Base-by-base conservation (phyloP, 768 basidiomycete genomes). In the Leccinum incarnatum region DNA sequence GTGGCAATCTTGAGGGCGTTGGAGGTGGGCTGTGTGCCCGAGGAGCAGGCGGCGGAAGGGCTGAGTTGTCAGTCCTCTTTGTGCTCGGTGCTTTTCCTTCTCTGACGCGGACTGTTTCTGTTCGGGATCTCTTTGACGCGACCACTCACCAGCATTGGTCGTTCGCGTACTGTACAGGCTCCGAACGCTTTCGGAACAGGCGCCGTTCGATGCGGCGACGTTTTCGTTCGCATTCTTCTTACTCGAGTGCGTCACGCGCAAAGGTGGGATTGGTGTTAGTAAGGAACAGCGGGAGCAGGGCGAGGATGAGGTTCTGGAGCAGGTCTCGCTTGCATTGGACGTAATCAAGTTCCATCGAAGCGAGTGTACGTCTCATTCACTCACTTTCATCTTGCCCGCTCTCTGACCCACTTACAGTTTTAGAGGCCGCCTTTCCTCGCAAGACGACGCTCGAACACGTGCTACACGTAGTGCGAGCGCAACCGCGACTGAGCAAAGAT, bases 111-210 rank as follows among this genome's bases (percentile, higher is more conserved):
- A 45, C 15, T 25, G 47, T 25, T 15, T 25, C 21, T 48, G 0
- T 21, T 21, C 23, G 4, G 8, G 29, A 3, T 21, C 23, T 17
- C 5, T n/a, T n/a, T 54, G n/a, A 27, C 12, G 25, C 19, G 36
- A 36, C 36, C 36, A 3, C 17, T 45, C 45, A 46, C 23, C 57
- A 95, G 95, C 79, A 6, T 77, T 98, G 32, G 79, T 95, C 25
- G 77, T 91, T 49, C 90, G 97, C 27, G 86, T 98, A 1, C 78
- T 99, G 2, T 90, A 96, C 70, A 85, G 91, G 19, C 71, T 98
- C 0, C 85, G 91, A 19, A 88, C 83, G 58, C 77, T 95, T 4
- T 86, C 92, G 0, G 91, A 95, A 61, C 88, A 92, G 62, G 75
- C 82, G 1, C 85, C 93, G 0, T 88, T 98, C 53, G 93, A 96